Percentiles rank a stretch among this genome's conserved stretches.
Evolutionary conservation across 257 asterid genomes (phyloP).

Genomic region (Penstemon barbatus): DNA sequence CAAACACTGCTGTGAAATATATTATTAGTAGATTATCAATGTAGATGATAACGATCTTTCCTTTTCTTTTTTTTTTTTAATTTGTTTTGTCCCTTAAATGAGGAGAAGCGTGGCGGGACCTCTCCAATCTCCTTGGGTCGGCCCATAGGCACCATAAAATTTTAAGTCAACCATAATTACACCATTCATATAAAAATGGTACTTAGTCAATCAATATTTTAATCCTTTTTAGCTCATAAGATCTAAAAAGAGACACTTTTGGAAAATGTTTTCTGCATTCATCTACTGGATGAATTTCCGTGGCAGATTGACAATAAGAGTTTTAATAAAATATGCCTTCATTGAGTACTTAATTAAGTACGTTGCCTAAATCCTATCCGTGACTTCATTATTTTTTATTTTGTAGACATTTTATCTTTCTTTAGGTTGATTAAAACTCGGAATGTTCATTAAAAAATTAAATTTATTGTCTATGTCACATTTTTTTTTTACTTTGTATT

Average conservation of each 20-base stretch:
- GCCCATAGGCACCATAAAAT: too few species aligned
- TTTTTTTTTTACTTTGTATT: too few species aligned
- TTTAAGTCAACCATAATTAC: too few species aligned
- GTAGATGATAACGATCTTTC: too few species aligned
- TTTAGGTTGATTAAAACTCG: slow-evolving; percentile 13
- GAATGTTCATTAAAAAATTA: background rate
- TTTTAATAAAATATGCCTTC: slow-evolving; percentile 21
- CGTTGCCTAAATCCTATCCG: slow-evolving; percentile 12
- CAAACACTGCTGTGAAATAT: too few species aligned
- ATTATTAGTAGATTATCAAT: too few species aligned
- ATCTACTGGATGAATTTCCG: slow-evolving; percentile 14
- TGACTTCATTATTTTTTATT: slow-evolving; percentile 17
- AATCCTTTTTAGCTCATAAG: slow-evolving; percentile 21
- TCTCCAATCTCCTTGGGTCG: too few species aligned
- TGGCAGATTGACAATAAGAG: background rate
- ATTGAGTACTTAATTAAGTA: slow-evolving; percentile 13
- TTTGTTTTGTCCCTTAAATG: too few species aligned
- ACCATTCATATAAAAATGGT: background rate
- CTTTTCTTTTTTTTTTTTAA: too few species aligned
- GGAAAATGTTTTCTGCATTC: slow-evolving; percentile 22
- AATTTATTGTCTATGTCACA: too few species aligned
- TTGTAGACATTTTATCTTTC: background rate
- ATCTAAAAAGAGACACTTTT: slow-evolving; percentile 19
- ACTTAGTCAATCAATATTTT: slow-evolving; percentile 26
- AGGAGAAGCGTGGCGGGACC: too few species aligned